Percentiles rank a stretch among this genome's conserved stretches.
Evolutionary conservation across 78 protist species (phyloP).

Genomic region (Emiliania huxleyi): DNA sequence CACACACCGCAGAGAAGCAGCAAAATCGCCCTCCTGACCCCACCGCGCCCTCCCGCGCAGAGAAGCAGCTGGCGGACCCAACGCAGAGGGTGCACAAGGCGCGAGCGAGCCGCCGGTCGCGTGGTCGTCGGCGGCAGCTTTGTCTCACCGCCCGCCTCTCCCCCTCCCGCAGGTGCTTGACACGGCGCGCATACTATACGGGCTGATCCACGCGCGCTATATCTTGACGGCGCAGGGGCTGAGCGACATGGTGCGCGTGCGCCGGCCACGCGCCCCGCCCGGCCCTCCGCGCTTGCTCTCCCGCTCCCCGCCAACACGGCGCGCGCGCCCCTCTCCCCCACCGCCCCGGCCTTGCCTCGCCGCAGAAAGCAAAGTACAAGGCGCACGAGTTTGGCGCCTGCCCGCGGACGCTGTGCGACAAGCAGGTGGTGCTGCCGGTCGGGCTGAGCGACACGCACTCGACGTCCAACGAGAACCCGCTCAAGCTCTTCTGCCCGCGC

Average conservation of each 20-base stretch:
- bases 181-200: conserved; percentile 89
- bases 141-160: too few species aligned
- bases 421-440: conserved; percentile 32
- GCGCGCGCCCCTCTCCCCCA: too few species aligned
- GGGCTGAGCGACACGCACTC: conserved; percentile 26
- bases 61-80: conserved; percentile 16
- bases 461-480: neutral
- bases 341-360: neutral
- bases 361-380: neutral
- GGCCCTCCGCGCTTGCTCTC: too few species aligned
- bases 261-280: too few species aligned
- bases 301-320: too few species aligned
- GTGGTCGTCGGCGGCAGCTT: too few species aligned
- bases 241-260: conserved; percentile 77
- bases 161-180: conserved; percentile 34
- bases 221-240: conserved; percentile 85
- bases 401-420: conserved; percentile 46
- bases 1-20: too few species aligned
- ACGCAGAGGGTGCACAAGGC: conserved; percentile 14
- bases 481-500: conserved; percentile 29
- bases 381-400: conserved; percentile 44
- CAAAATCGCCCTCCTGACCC: too few species aligned
- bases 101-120: too few species aligned
- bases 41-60: neutral
- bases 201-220: conserved; percentile 95